Evolutionary conservation across 495 filamentous ascomycete genomes (phyloP).

Genomic region (Talaromyces proteolyticus): DNA sequence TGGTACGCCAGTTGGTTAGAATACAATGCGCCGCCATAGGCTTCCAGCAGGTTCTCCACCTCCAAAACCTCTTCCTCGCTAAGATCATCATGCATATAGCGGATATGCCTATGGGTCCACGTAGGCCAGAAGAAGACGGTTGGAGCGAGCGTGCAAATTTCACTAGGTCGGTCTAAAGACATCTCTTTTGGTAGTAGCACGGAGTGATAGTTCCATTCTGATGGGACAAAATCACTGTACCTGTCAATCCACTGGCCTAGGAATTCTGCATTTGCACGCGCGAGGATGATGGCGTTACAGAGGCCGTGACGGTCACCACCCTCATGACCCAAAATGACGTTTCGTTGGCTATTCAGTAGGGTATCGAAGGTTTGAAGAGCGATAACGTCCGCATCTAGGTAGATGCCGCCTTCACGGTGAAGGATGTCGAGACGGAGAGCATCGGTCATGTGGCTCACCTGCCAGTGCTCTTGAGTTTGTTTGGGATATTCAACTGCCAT

Average conservation of each 20-base stretch:
- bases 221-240: conserved; percentile 29
- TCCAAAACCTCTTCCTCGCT: conserved; percentile 13
- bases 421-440: conserved; percentile 35
- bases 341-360: conserved; percentile 13
- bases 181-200: conserved; percentile 35
- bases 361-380: conserved; percentile 9
- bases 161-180: conserved; percentile 24
- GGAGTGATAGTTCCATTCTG: conserved; percentile 42
- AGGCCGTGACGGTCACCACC: conserved; percentile 40
- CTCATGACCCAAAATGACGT: conserved; percentile 37
- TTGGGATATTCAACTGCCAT: conserved; percentile 18
- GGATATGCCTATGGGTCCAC: conserved; percentile 38
- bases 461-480: conserved; percentile 24
- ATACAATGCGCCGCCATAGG: conserved; percentile 32
- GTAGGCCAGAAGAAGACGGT: conserved; percentile 44
- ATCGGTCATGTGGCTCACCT: conserved; percentile 38
- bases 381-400: conserved; percentile 18
- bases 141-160: conserved; percentile 36
- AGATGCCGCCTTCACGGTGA: conserved; percentile 36
- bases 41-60: conserved; percentile 5
- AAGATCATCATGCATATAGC: conserved; percentile 39
- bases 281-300: conserved; percentile 40
- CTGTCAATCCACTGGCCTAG: conserved; percentile 33
- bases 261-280: conserved; percentile 33
- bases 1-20: conserved; percentile 40